A percentile compares a stretch with the other conserved stretches of the same genome.
Conservation (phyloP, 768 basidiomycete genomes). For the Calocybe cyanea region DNA sequence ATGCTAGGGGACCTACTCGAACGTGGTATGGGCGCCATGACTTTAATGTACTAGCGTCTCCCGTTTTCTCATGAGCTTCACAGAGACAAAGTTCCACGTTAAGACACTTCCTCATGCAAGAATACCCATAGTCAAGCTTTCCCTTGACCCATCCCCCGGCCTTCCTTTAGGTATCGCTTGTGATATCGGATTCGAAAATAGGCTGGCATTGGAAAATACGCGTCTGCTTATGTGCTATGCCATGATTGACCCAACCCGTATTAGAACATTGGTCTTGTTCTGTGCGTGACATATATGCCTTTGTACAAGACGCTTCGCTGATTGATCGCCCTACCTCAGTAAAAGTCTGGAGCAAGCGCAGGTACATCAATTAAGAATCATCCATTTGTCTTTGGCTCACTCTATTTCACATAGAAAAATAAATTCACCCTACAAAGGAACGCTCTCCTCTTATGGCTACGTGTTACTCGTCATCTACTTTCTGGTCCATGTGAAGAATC, state of each 20-base stretch:
- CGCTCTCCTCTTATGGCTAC: conserved; percentile 95
- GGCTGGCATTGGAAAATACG: conserved; percentile 95
- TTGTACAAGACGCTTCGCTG: conserved; percentile 6
- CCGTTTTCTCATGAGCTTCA: not conserved
- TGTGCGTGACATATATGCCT: conserved; percentile 53
- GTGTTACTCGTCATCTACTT: conserved; percentile 98
- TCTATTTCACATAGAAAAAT: conserved; percentile 72
- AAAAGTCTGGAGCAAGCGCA: conserved; percentile 98
- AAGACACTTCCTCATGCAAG: conserved; percentile 95
- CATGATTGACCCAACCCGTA: conserved; percentile 90
- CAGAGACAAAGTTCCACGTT: conserved; percentile 95
- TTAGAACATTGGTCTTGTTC: conserved; percentile 93
- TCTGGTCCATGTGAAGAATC: conserved; percentile 95
- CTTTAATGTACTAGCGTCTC: not conserved
- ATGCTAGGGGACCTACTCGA: conserved; percentile 92
- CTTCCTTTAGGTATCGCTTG: conserved; percentile 89
- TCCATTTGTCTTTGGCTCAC: conserved; percentile 6
- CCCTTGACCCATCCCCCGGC: conserved; percentile 80
- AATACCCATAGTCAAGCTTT: conserved; percentile 98
- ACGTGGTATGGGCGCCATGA: conserved; percentile 58
- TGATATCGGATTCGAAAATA: conserved; percentile 98
- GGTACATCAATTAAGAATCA: conserved; percentile 39
- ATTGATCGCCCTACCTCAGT: conserved; percentile 45
- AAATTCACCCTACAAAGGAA: conserved; percentile 97
- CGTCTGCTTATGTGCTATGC: conserved; percentile 95